Conservation (phyloP, 352 stramenopile genomes). For the Phytophthora megakarya region DNA sequence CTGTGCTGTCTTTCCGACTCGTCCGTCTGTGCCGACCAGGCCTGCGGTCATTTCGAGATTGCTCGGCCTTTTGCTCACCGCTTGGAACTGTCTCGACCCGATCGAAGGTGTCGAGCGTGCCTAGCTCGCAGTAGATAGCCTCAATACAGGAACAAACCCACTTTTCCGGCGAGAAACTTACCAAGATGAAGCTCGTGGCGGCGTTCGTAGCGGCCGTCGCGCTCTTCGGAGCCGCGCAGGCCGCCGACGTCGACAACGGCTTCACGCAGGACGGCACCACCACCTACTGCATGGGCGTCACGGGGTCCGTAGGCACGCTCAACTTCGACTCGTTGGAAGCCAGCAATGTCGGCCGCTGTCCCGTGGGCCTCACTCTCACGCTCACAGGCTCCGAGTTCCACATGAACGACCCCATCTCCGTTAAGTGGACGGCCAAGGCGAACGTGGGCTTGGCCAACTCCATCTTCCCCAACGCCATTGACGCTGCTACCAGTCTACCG, state of each 20-base stretch:
- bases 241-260: slow-evolving; percentile 59
- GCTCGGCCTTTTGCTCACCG: slow-evolving; percentile 31
- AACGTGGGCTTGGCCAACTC: slow-evolving; percentile 38
- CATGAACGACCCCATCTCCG: slow-evolving; percentile 49
- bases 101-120: slow-evolving; percentile 18
- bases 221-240: slow-evolving; percentile 19
- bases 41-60: slow-evolving; percentile 36
- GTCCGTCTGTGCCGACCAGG: slow-evolving; percentile 29
- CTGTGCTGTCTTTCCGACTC: slow-evolving; percentile 22
- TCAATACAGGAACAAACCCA: slow-evolving; percentile 21
- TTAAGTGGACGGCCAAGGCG: slow-evolving; percentile 58
- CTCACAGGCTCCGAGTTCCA: slow-evolving; percentile 48
- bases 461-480: slow-evolving; percentile 72
- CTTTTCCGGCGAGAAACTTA: slow-evolving; percentile 40
- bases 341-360: slow-evolving; percentile 60
- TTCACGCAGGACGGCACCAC: slow-evolving; percentile 65
- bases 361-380: slow-evolving; percentile 54
- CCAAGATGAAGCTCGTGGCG: slow-evolving; percentile 32
- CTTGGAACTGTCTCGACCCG: slow-evolving; percentile 18
- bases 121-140: slow-evolving; percentile 9
- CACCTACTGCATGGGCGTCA: slow-evolving; percentile 78
- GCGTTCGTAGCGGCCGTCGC: slow-evolving; percentile 13
- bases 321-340: slow-evolving; percentile 51
- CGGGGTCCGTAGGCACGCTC: slow-evolving; percentile 34
- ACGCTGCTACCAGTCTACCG: slow-evolving; percentile 44